A percentile compares a stretch with the other conserved stretches of the same genome.
Conservation (phyloP, 1,139 yeast species). For the Suhomyces maxii region DNA sequence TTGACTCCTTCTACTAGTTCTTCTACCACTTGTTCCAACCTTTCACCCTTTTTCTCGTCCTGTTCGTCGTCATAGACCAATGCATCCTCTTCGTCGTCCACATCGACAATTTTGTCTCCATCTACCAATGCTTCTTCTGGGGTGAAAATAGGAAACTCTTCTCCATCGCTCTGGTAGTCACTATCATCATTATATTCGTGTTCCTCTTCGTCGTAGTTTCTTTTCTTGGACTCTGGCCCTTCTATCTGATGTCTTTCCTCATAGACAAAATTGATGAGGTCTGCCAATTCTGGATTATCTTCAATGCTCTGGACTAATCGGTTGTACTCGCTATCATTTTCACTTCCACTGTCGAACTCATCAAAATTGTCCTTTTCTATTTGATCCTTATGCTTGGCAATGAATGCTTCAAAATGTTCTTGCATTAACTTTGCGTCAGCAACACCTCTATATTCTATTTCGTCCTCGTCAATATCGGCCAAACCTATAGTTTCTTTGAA, state of each 20-base stretch:
- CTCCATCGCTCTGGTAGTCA: conserved; percentile 15
- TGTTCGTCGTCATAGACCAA: conserved; percentile 15
- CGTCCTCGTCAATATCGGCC: background rate
- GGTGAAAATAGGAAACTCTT: background rate
- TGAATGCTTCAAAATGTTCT: conserved; percentile 6
- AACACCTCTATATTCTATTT: conserved; percentile 2
- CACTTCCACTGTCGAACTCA: conserved; percentile 2
- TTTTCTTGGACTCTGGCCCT: background rate
- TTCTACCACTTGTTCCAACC: conserved; percentile 1
- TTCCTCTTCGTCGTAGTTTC: background rate
- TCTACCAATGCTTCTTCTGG: background rate
- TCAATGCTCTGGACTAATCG: background rate
- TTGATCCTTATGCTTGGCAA: conserved; percentile 2
- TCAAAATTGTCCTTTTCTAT: conserved; percentile 2
- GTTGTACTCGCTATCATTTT: background rate
- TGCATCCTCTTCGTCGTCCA: conserved; percentile 16
- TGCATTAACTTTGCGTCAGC: conserved; percentile 4
- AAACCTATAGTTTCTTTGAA: background rate
- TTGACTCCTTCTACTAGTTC: background rate
- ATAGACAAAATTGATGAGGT: conserved; percentile 13
- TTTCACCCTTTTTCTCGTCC: conserved; percentile 8
- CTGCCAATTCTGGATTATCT: conserved; percentile 11
- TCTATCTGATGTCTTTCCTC: conserved; percentile 5
- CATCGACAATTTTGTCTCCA: conserved; percentile 12
- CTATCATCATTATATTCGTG: conserved; percentile 17